Conservation (phyloP, 345 rosid genomes). For the Excoecaria cochinchinensis region DNA sequence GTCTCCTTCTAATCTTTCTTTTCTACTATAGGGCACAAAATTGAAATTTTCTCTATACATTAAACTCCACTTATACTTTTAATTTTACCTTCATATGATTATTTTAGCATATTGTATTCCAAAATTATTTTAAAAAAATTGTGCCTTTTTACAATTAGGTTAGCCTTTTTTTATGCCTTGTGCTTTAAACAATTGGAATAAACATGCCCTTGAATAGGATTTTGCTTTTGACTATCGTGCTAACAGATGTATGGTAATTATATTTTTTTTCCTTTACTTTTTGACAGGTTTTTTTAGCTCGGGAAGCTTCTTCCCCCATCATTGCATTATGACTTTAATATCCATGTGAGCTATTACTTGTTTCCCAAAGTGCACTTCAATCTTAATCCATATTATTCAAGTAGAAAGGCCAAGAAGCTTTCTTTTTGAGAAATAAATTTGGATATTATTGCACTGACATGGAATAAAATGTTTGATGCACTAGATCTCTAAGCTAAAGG, state of each 20-base stretch:
- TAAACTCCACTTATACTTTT: neutral
- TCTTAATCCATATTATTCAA: neutral
- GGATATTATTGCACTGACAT: neutral
- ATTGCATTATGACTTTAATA: slow-evolving; percentile 74
- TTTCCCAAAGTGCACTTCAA: neutral
- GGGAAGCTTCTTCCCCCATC: slow-evolving; percentile 81
- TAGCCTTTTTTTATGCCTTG: neutral
- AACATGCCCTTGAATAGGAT: neutral
- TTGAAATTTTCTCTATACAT: neutral
- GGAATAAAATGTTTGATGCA: neutral
- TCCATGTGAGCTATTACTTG: slow-evolving; percentile 63
- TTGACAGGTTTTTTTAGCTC: slow-evolving; percentile 75
- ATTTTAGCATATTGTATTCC: neutral
- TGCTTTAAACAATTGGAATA: neutral
- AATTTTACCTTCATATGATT: neutral
- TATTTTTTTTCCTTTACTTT: slow-evolving; percentile 13
- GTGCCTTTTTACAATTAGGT: neutral
- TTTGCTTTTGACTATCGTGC: neutral
- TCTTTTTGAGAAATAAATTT: neutral
- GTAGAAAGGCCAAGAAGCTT: neutral
- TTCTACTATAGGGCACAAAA: neutral
- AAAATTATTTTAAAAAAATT: no score
- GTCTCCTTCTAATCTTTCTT: neutral
- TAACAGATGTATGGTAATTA: neutral
- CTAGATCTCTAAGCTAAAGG: slow-evolving; percentile 3